Evolutionary conservation across 371 early-diverging fungal genomes (phyloP).

Genomic region (Mortierella sp.): DNA sequence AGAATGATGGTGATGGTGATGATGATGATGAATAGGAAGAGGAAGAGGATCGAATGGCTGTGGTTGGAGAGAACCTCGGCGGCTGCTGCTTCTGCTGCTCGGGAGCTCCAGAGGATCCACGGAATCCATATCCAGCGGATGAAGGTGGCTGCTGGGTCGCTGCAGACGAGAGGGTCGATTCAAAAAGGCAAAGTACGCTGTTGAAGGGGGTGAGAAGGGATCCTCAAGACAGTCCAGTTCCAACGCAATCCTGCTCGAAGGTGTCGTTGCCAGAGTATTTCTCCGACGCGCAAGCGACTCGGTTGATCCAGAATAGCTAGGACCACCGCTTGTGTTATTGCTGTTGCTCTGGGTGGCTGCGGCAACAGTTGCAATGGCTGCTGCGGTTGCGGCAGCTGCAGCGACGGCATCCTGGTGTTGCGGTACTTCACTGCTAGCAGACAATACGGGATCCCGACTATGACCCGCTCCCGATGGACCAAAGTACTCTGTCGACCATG

Average conservation of each 20-base stretch:
- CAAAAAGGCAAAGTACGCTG: conserved; percentile 51
- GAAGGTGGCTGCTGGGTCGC: conserved; percentile 27
- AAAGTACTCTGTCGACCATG: conserved; percentile 51
- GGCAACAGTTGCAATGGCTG: not conserved
- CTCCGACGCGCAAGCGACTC: conserved; percentile 35
- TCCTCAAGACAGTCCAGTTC: conserved; percentile 30
- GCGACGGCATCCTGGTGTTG: conserved; percentile 5
- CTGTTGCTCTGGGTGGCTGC: conserved; percentile 6
- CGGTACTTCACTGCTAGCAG: not conserved
- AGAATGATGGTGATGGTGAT: not conserved
- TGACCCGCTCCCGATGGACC: conserved; percentile 22
- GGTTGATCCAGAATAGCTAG: conserved; percentile 5
- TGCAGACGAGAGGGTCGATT: conserved; percentile 38
- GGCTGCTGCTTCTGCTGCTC: not conserved
- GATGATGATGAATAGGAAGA: not conserved
- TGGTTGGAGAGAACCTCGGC: not conserved
- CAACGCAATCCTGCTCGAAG: conserved; percentile 19
- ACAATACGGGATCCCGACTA: not conserved
- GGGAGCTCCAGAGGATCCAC: conserved; percentile 43
- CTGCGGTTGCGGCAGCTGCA: not conserved
- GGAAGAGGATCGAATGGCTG: conserved; percentile 12
- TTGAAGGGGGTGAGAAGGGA: conserved; percentile 53
- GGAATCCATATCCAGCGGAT: conserved; percentile 41
- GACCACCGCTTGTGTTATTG: not conserved
- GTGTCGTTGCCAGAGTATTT: conserved; percentile 29